Evolutionary conservation across 805 yeast genomes (phyloP), one percentile per base, ranked within the genome.

Genomic region (Kodamaea restingae): DNA sequence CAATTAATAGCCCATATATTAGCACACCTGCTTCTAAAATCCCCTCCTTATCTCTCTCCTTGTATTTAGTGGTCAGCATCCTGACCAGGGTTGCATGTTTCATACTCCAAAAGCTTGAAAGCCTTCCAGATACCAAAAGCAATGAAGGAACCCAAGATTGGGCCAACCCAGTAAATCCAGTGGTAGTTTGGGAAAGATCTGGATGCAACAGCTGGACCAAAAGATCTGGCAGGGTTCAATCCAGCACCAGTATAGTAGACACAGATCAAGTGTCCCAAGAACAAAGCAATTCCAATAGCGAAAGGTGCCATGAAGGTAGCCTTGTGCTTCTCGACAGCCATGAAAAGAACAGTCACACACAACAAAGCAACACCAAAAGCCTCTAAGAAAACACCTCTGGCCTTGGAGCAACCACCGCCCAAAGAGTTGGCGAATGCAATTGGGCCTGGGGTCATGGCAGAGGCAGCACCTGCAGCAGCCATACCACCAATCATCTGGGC

Each of bases 151-250:
- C 95, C 95, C 43, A 84, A 56, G 40, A 80, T 52, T 44, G 96
- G 95, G 39, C 96, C 96, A 42, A 87, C 78, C 93, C 95, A 86
- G 74, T 87, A 87, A 49, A 88, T 86, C 95, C 95, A 87, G 73
- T 80, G 88, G 68, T 87, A 87, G 55, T 54, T 60, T 25, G 95
- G 95, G 81, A 88, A 88, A 15, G 76, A 70, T 41, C 61, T 70
- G 40, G 76, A 75, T 43, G 88, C 95, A 44, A 86, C 69, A 58
- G 81, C 75, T 38, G 95, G 95, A 56, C 96, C 96, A 41, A 87
- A 75, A 24, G 86, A 70, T 72, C 96, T 80, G 33, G 96, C 95
- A 42, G 95, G 95, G 74, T 87, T 87, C 56, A 86, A 71, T 59
- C 95, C 95, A 28, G 95, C 95, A 60, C 95, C 95, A 36, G 95